Evolutionary conservation across 805 yeast genomes (phyloP), one percentile per base, ranked within the genome.

Genomic region (baker's yeast (Saccharomyces cerevisiae)): DNA sequence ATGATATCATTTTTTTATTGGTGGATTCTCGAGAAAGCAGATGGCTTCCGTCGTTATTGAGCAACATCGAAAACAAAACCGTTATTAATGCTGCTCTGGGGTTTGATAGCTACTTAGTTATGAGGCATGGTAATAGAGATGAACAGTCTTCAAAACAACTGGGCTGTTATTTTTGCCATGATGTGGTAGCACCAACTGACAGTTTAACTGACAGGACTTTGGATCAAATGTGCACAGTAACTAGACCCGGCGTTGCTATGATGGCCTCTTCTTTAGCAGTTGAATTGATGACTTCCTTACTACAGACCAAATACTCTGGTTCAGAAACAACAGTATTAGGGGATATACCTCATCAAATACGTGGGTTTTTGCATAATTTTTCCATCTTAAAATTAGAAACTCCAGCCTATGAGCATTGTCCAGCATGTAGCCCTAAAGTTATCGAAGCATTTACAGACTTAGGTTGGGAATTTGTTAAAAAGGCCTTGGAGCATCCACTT

Each of bases 151-250:
- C 61, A n/a, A 62, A 65, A 1, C 73, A 84, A 41, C 69, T 91
- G 47, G 99, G 99, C 0, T 94, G 99, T 69, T 94, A 94, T 71
- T 94, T 86, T 69, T 94, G 99, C 70, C 89, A 89, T 67, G 99
- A 94, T 67, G 91, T 94, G 8, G 89, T 89, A 51, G 98, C 97
- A 0, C 99, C 99, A 0, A 75, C 82, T 1, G 96, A 94, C 67
- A 85, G 96, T 55, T 71, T 89, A n/a, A 77, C 88, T 0, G 96
- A 90, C 64, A 76, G 96, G 51, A 87, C 97, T 0, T 73, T 94
- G 54, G 99, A 94, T 70, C 98, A 94, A 70, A 94, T 94, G 97
- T 94, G 99, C 66, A 94, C 99, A 0, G 99, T 94, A 1, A 94
- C 99, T 0, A 76, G 99, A 46, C 98, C 99, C 0, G 99, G 99